Base-by-base conservation (phyloP, 306 rosid genomes). In the Medicago lupulina region DNA sequence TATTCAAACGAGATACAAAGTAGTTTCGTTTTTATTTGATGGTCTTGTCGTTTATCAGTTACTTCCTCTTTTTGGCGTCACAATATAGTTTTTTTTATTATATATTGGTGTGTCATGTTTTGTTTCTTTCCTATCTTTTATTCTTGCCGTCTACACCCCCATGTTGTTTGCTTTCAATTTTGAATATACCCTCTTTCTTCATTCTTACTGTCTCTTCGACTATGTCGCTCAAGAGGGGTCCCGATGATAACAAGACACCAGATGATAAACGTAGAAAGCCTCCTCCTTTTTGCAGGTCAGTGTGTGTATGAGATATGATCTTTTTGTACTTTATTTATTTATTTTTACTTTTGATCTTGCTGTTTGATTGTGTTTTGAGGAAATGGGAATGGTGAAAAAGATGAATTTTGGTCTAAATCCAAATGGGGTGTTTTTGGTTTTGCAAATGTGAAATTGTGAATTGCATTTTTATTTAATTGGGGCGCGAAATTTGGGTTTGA, bases 211-310 rank as follows among this genome's bases (percentile, higher is more conserved):
- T 31, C 31, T 31, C 43, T 61, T 77, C 71, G 65, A 44, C 71
- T 85, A 91, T 91, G 98, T 93, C 98, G 73, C 93, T 86, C 83
- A 91, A 91, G 86, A 82, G 98, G 80, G 88, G 88, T 71, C 87
- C 89, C 4, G 98, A 93, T 38, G 96, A 93, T n/a, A 87, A 79
- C 55, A 88, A 85, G 74, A 60, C 57, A 67, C 83, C 95, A 0
- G 92, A 87, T 9, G 92, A 89, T 74, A 93, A 93, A 91, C 96
- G 96, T 50, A 63, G 92, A 64, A 87, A 83, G 87, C 84, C 62
- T 38, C 89, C 94, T 19, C 73, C 80, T 49, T 83, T 91, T 59
- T 17, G 67, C 54, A 86, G 81, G 98, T 89, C 81, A 23, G 46
- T 44, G 11, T 1, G 31, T 47, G 7, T 34, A 7, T 34, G 36